phyloP scores from a whole-genome alignment of 352 stramenopile species.

The Pythium biforme region DNA sequence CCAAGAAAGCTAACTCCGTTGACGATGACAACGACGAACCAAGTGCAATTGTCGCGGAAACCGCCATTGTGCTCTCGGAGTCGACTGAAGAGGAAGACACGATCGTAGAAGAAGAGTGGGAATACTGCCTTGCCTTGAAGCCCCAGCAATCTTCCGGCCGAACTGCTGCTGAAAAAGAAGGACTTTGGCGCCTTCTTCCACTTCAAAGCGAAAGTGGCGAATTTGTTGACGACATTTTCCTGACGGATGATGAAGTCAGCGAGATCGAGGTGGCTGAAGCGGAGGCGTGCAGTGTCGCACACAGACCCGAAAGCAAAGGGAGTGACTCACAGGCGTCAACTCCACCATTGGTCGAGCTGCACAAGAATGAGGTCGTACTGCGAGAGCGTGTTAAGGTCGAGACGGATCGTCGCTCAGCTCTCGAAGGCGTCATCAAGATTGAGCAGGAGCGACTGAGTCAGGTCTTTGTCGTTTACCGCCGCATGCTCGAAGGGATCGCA shows the following conservation, averaged over 20 bases:
- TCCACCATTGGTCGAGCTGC: slow-evolving; percentile 48
- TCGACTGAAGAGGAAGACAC: slow-evolving; percentile 12
- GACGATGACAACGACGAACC: background rate
- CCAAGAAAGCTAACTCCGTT: too few relatives aligned
- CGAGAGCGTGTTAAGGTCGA: slow-evolving; percentile 53
- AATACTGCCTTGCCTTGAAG: slow-evolving; percentile 22
- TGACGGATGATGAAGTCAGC: slow-evolving; percentile 55
- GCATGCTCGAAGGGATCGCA: slow-evolving; percentile 49
- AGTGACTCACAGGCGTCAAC: slow-evolving; percentile 33
- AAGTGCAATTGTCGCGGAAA: background rate
- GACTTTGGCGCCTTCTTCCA: slow-evolving; percentile 57
- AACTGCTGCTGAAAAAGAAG: slow-evolving; percentile 34
- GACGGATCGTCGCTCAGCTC: slow-evolving; percentile 49
- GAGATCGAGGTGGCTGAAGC: slow-evolving; percentile 67
- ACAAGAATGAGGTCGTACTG: slow-evolving; percentile 53
- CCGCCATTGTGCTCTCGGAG: slow-evolving; percentile 2
- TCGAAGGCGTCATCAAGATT: slow-evolving; percentile 74
- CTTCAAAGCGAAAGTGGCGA: slow-evolving; percentile 47
- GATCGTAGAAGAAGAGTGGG: slow-evolving; percentile 22
- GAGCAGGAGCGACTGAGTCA: slow-evolving; percentile 64
- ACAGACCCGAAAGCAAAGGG: slow-evolving; percentile 22
- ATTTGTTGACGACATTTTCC: slow-evolving; percentile 52
- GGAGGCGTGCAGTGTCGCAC: slow-evolving; percentile 42
- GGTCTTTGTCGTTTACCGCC: slow-evolving; percentile 55
- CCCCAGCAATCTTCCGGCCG: slow-evolving; percentile 27